Percentiles rank a stretch among this genome's conserved stretches.
Conservation (phyloP, 139 green algal genomes). For the Closterium sp. region DNA sequence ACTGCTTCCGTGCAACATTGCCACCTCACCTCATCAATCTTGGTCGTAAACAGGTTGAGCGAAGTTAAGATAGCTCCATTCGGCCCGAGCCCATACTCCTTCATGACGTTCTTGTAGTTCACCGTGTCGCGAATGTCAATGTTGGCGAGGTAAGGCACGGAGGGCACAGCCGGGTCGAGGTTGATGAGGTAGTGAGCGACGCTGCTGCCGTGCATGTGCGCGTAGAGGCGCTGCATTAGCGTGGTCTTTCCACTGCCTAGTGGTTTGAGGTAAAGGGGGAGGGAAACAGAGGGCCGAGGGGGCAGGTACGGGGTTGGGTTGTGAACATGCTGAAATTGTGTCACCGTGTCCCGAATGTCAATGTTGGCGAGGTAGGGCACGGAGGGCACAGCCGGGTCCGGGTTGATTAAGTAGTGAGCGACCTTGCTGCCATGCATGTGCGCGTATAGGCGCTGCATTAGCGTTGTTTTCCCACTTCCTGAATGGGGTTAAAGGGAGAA, state of each 20-base stretch:
- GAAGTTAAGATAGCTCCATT: conserved; percentile 97
- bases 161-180: conserved; percentile 88
- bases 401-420: conserved; percentile 90
- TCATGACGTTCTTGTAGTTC: conserved; percentile 98
- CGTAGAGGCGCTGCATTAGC: conserved; percentile 86
- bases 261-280: too few species aligned
- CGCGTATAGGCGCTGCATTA: conserved; percentile 44
- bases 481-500: too few species aligned
- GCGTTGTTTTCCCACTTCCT: too few species aligned
- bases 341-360: conserved; percentile 97
- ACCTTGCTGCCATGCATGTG: conserved; percentile 65
- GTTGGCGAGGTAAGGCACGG: conserved; percentile 88
- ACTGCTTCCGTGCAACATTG: too few species aligned
- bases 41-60: conserved; percentile 96
- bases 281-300: too few species aligned
- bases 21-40: conserved; percentile 97
- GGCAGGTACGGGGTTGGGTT: conserved; percentile 80
- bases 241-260: conserved; percentile 86
- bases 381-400: conserved; percentile 88
- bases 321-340: too few species aligned
- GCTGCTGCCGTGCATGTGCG: conserved; percentile 66
- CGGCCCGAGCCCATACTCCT: conserved; percentile 92
- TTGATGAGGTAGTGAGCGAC: conserved; percentile 89
- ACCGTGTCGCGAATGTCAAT: conserved; percentile 98
- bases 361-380: conserved; percentile 92